Evolutionary conservation across 495 filamentous ascomycete species (phyloP).

Genomic region (Parathielavia appendiculata): DNA sequence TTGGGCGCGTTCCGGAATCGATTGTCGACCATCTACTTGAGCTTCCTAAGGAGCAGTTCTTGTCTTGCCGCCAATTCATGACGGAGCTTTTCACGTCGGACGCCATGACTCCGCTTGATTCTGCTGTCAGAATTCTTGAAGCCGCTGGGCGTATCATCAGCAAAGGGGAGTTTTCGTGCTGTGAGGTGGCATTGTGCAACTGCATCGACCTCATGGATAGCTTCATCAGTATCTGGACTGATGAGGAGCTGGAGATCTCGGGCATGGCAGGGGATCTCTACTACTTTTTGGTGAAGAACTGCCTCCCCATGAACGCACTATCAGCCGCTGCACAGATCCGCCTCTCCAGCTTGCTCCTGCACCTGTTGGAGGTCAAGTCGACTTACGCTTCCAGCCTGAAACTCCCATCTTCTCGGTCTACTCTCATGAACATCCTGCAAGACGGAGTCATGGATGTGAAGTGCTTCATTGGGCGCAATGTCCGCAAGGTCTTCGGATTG

Average conservation of each 20-base stretch:
- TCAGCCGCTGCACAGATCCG: constrained; percentile 62
- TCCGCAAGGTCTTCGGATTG: constrained; percentile 73
- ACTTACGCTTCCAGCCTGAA: constrained; percentile 53
- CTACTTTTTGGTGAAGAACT: constrained; percentile 62
- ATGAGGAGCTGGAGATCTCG: constrained; percentile 49
- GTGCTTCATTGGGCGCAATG: constrained; percentile 59
- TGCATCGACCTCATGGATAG: constrained; percentile 66
- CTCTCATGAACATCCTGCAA: constrained; percentile 65
- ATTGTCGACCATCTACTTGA: constrained; percentile 56
- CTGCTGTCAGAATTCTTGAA: constrained; percentile 43
- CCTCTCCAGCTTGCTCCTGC: constrained; percentile 61
- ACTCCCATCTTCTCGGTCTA: constrained; percentile 65
- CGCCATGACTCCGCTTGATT: constrained; percentile 36
- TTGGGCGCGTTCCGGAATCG: constrained; percentile 34
- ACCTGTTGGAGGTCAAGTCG: constrained; percentile 58
- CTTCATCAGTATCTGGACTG: constrained; percentile 60
- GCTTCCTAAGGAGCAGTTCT: constrained; percentile 55
- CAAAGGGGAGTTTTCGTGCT: constrained; percentile 60
- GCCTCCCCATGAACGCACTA: constrained; percentile 57
- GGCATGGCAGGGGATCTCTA: constrained; percentile 71
- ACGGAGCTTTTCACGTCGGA: constrained; percentile 46
- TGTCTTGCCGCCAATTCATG: constrained; percentile 51
- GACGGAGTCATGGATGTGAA: constrained; percentile 67
- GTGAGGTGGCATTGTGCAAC: constrained; percentile 66
- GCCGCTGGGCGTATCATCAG: constrained; percentile 54